Evolutionary conservation across 83 land plant species (phyloP).

Genomic region (Picea abies): DNA sequence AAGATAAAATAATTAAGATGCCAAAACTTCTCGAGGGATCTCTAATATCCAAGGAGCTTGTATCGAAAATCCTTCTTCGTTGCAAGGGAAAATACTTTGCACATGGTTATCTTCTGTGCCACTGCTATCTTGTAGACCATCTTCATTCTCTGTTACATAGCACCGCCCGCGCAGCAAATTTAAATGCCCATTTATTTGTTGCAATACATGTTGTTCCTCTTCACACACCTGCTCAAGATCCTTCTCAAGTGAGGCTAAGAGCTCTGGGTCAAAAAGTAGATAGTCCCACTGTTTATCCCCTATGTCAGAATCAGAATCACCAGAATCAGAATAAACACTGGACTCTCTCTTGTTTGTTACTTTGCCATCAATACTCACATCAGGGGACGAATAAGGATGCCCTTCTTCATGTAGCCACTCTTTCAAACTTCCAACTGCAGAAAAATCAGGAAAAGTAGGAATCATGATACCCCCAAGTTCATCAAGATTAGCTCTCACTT

Average conservation of each 20-base stretch:
- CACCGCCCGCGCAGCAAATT: not conserved
- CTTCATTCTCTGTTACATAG: not conserved
- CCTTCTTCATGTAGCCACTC: not conserved
- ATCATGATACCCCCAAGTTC: not conserved
- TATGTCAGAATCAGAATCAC: not conserved
- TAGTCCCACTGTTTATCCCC: not conserved
- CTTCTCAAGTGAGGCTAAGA: not conserved
- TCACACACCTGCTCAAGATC: not conserved
- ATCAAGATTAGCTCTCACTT: not conserved
- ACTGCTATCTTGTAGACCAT: too few relatives aligned
- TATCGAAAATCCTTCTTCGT: too few relatives aligned
- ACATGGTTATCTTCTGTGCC: too few relatives aligned
- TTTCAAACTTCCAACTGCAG: not conserved
- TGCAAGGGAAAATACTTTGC: too few relatives aligned
- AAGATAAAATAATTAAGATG: too few relatives aligned
- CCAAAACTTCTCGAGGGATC: too few relatives aligned
- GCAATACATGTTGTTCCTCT: not conserved
- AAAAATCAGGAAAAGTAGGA: not conserved
- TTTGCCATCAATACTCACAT: not conserved
- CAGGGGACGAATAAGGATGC: not conserved
- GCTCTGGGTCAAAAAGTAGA: not conserved
- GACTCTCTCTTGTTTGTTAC: not conserved
- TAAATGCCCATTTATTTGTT: not conserved
- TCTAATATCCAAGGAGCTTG: too few relatives aligned
- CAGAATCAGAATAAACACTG: not conserved